Conservation (phyloP, 179 eudicot species). For the Silene noctiflora region DNA sequence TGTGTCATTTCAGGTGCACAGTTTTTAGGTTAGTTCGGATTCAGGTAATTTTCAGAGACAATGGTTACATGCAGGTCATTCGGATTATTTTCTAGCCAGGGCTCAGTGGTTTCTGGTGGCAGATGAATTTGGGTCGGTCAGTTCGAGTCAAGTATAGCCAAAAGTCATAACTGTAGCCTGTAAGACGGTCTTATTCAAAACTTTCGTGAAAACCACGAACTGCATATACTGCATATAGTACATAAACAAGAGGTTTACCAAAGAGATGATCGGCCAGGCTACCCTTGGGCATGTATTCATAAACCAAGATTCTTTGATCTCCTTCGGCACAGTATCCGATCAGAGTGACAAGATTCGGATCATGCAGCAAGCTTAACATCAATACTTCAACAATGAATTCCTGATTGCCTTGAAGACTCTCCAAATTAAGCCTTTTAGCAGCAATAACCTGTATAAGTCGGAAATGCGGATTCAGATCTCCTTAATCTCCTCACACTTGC, state of each 20-base stretch:
- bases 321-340: slow-evolving; percentile 84
- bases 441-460: slow-evolving; percentile 52
- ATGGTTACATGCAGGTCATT: no score
- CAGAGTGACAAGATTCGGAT: slow-evolving; percentile 74
- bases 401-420: slow-evolving; percentile 81
- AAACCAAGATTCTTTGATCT: slow-evolving; percentile 75
- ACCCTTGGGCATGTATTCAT: slow-evolving; percentile 84
- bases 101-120: no score
- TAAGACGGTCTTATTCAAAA: background rate
- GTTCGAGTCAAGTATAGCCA: no score
- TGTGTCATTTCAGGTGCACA: no score
- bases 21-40: no score
- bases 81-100: no score
- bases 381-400: slow-evolving; percentile 88
- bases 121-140: no score
- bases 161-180: no score
- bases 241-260: slow-evolving; percentile 42
- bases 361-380: slow-evolving; percentile 77
- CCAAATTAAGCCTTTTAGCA: slow-evolving; percentile 62
- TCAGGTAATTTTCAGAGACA: no score
- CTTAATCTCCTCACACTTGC: no score
- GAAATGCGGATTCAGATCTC: background rate
- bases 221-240: background rate
- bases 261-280: slow-evolving; percentile 83
- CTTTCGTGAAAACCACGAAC: background rate